These are phyloP conservation scores for Dysphania ambrosioides DNA, from an alignment of 148 eudicot species.

Conservation along the genomic window DNA sequence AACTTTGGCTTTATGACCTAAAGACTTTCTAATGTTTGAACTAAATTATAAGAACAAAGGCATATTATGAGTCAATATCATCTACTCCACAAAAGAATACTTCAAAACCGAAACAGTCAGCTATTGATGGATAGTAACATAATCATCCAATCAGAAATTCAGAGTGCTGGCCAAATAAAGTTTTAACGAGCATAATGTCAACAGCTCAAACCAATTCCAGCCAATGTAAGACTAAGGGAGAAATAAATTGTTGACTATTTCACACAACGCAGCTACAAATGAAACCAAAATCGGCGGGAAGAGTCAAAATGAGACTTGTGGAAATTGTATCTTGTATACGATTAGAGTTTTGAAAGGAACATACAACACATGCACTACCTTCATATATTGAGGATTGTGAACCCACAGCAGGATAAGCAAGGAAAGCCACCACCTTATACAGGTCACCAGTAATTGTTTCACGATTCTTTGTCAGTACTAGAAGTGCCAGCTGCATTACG, in stretches of 20 bases:
- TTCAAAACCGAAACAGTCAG: slow-evolving; percentile 16
- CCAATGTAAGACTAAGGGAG: not conserved
- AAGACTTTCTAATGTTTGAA: slow-evolving; percentile 5
- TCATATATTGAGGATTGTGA: slow-evolving; percentile 1
- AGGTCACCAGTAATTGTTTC: slow-evolving; percentile 17
- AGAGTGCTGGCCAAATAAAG: not conserved
- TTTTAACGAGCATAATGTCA: slow-evolving; percentile 9
- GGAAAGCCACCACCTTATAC: slow-evolving; percentile 19
- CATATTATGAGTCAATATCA: slow-evolving; percentile 23
- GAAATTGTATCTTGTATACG: not conserved
- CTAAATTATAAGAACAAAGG: slow-evolving; percentile 15
- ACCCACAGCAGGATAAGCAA: not conserved
- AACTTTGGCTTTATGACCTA: slow-evolving; percentile 19
- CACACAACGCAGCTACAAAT: slow-evolving; percentile 1
- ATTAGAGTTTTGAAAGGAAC: not conserved
- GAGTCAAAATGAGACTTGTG: slow-evolving; percentile 9
- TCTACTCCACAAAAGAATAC: slow-evolving; percentile 8
- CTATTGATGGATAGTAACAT: not conserved
- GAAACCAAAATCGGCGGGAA: slow-evolving; percentile 14
- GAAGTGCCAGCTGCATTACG: slow-evolving; percentile 39
- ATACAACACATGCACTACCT: slow-evolving; percentile 17
- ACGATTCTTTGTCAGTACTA: slow-evolving; percentile 37
- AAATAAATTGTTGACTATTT: not conserved
- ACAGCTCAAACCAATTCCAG: slow-evolving; percentile 5
- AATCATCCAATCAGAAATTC: slow-evolving; percentile 9